Conservation (phyloP, 805 yeast genomes). For the Myxozyma neotropica region DNA sequence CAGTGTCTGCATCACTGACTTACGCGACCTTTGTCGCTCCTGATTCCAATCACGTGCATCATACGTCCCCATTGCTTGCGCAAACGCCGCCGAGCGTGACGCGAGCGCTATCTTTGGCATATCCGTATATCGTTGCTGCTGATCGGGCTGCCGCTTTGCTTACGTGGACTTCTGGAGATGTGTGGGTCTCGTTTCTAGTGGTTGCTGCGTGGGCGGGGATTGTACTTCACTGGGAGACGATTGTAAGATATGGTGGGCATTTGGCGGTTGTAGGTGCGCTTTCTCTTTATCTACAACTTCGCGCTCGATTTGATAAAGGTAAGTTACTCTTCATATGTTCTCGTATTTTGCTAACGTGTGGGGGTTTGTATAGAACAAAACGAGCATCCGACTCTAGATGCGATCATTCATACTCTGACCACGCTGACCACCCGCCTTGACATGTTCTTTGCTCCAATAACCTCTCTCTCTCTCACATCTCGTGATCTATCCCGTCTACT, state of each 20-base stretch:
- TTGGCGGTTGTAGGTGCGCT: slow-evolving; percentile 54
- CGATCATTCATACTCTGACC: slow-evolving; percentile 74
- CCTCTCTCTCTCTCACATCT: slow-evolving; percentile 63
- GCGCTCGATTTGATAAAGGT: slow-evolving; percentile 35
- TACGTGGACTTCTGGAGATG: slow-evolving; percentile 90
- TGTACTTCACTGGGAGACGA: slow-evolving; percentile 76
- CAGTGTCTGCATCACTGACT: slow-evolving; percentile 36
- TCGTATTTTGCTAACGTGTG: background rate
- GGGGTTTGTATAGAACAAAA: slow-evolving; percentile 55
- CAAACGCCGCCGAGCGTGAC: slow-evolving; percentile 92
- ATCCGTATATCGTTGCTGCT: slow-evolving; percentile 78
- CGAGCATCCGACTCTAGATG: slow-evolving; percentile 80
- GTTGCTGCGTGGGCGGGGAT: slow-evolving; percentile 57
- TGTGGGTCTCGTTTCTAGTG: slow-evolving; percentile 70
- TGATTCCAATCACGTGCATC: slow-evolving; percentile 45
- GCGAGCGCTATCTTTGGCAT: slow-evolving; percentile 75
- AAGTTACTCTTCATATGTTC: background rate
- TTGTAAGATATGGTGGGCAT: slow-evolving; percentile 73
- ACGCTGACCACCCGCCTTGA: slow-evolving; percentile 76
- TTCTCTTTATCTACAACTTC: slow-evolving; percentile 39
- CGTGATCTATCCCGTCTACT: slow-evolving; percentile 78
- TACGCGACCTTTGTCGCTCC: slow-evolving; percentile 45
- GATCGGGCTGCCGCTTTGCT: slow-evolving; percentile 70
- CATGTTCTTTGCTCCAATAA: slow-evolving; percentile 76
- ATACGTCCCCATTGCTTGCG: slow-evolving; percentile 78